Evolutionary conservation across 768 basidiomycete genomes (phyloP).

Genomic region (Auriculariales sp.): DNA sequence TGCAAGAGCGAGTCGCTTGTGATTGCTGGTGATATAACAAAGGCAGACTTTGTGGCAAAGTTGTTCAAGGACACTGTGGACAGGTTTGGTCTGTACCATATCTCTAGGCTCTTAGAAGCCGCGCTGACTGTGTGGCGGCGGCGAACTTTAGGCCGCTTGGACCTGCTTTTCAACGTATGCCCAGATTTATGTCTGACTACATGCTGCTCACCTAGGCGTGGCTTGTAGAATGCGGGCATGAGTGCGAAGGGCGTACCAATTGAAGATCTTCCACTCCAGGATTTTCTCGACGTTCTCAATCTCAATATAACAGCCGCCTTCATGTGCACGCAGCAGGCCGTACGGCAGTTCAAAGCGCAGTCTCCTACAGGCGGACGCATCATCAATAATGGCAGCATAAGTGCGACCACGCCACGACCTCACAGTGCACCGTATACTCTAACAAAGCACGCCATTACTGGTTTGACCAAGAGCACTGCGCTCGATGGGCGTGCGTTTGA

Average conservation of each 20-base stretch:
- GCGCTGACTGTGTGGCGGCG: not conserved
- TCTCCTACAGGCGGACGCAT: conserved; percentile 60
- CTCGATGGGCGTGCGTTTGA: conserved; percentile 62
- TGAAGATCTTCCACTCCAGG: conserved; percentile 44
- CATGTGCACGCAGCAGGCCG: conserved; percentile 63
- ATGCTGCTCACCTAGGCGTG: not conserved
- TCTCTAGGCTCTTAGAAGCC: not conserved
- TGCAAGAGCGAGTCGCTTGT: conserved; percentile 27
- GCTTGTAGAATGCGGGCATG: not conserved
- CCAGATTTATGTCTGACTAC: not conserved
- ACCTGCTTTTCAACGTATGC: conserved; percentile 69
- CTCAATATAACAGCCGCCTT: conserved; percentile 64
- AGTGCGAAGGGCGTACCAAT: conserved; percentile 22
- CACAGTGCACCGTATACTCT: conserved; percentile 49
- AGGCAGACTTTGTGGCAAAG: conserved; percentile 43
- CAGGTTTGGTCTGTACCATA: conserved; percentile 34
- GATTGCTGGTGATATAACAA: conserved; percentile 48
- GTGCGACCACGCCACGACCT: conserved; percentile 55
- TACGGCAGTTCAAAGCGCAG: conserved; percentile 60
- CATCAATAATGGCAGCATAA: conserved; percentile 76
- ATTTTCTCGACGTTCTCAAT: conserved; percentile 49
- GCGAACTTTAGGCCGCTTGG: conserved; percentile 37
- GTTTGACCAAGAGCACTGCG: conserved; percentile 60
- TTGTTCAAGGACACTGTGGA: conserved; percentile 41
- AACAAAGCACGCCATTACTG: conserved; percentile 69